A percentile compares a stretch with the other conserved stretches of the same genome.
phyloP scores from a whole-genome alignment of 106 monocot species.

The Vanilla planifolia region DNA sequence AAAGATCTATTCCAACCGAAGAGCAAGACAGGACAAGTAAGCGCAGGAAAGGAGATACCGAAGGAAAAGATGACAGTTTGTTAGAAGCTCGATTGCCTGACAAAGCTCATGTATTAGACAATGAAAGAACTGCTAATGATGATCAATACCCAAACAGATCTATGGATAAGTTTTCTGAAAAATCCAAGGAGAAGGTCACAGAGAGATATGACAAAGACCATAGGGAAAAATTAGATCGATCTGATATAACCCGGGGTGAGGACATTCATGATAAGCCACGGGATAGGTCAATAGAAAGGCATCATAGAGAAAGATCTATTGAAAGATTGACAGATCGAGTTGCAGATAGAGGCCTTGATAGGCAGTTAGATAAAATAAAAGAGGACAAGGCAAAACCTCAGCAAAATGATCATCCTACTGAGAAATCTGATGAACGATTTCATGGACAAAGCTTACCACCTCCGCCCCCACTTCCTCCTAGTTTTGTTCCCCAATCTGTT shows the following conservation, averaged over 20 bases:
- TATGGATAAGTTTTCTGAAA: conserved; percentile 41
- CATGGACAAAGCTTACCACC: conserved; percentile 82
- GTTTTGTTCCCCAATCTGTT: conserved; percentile 86
- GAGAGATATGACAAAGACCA: conserved; percentile 74
- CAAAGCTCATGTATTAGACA: conserved; percentile 36
- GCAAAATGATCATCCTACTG: conserved; percentile 34
- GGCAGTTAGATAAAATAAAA: conserved; percentile 44
- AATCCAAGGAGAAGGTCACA: conserved; percentile 45
- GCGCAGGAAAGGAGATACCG: conserved; percentile 68
- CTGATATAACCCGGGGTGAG: conserved; percentile 50
- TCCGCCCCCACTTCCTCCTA: conserved; percentile 81
- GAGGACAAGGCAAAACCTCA: conserved; percentile 70
- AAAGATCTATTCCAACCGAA: conserved; percentile 37
- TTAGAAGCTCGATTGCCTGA: conserved; percentile 20
- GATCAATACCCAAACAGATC: conserved; percentile 36
- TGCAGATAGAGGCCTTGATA: conserved; percentile 44
- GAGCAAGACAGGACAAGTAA: conserved; percentile 76
- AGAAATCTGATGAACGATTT: conserved; percentile 62
- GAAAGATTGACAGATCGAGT: conserved; percentile 70
- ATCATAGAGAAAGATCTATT: conserved; percentile 59
- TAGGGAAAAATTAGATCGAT: conserved; percentile 52
- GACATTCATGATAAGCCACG: conserved; percentile 50
- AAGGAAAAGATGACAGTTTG: conserved; percentile 35
- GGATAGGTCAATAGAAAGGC: conserved; percentile 73
- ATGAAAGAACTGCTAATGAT: conserved; percentile 42